Evolutionary conservation across 495 filamentous ascomycete species (phyloP).

Genomic region (Cryomyces minteri): DNA sequence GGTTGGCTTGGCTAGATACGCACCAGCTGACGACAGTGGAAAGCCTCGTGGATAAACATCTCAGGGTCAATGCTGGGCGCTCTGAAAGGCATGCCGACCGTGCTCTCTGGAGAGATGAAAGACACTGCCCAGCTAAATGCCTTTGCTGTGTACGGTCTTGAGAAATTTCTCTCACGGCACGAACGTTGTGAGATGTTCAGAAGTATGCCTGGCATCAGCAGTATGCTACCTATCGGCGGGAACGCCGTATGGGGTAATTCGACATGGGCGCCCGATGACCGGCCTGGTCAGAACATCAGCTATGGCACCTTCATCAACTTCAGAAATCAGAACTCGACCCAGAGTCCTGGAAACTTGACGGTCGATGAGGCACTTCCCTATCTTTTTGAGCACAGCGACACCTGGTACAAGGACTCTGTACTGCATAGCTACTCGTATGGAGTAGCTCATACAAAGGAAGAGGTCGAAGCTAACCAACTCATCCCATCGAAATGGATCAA

Average conservation of each 20-base stretch:
- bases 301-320: conserved; percentile 82
- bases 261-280: conserved; percentile 80
- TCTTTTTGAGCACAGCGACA: conserved; percentile 55
- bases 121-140: conserved; percentile 94
- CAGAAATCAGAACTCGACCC: conserved; percentile 45
- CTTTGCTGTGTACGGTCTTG: conserved; percentile 93
- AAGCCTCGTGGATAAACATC: conserved; percentile 69
- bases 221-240: conserved; percentile 94
- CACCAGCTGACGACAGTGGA: too few species aligned
- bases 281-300: conserved; percentile 44
- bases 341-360: conserved; percentile 52
- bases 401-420: conserved; percentile 68
- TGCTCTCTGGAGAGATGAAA: conserved; percentile 93
- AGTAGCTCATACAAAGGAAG: conserved; percentile 58
- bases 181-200: conserved; percentile 90
- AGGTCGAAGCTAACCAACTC: conserved; percentile 75
- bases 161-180: conserved; percentile 80
- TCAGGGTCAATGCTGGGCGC: conserved; percentile 95
- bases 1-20: too few species aligned
- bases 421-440: conserved; percentile 67
- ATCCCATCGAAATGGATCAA: conserved; percentile 83
- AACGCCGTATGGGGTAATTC: conserved; percentile 85
- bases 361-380: conserved; percentile 58
- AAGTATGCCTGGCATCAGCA: conserved; percentile 89
- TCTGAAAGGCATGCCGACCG: conserved; percentile 75